Percentiles rank a stretch among this genome's conserved stretches.
These are phyloP conservation scores for Populus hybrid DNA, from an alignment of 441 rosid species.

Conservation along the genomic window DNA sequence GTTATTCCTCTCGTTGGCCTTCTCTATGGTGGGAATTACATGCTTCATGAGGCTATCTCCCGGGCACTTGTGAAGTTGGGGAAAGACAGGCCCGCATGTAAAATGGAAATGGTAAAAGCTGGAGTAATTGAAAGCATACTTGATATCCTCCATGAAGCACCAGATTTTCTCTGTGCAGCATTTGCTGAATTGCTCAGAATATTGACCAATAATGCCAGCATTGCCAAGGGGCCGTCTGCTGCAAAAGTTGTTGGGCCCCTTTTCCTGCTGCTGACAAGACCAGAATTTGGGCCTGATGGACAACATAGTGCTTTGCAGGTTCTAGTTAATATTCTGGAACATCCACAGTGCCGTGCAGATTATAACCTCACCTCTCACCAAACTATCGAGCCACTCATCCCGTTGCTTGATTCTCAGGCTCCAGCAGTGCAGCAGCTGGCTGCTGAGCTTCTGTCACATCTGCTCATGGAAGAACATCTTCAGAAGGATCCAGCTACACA, in stretches of 20 bases:
- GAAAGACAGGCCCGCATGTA: conserved; percentile 97
- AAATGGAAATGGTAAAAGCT: conserved; percentile 98
- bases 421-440: conserved; percentile 98
- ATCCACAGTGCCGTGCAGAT: conserved; percentile 96
- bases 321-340: conserved; percentile 95
- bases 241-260: conserved; percentile 98
- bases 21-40: conserved; percentile 81
- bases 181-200: conserved; percentile 95
- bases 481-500: conserved; percentile 87
- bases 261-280: conserved; percentile 67
- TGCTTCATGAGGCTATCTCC: conserved; percentile 97
- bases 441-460: conserved; percentile 97
- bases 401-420: conserved; percentile 88
- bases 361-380: conserved; percentile 76
- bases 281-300: conserved; percentile 93
- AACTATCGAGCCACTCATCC: conserved; percentile 92
- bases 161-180: conserved; percentile 93
- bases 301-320: conserved; percentile 97
- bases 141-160: conserved; percentile 94
- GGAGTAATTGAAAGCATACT: conserved; percentile 94
- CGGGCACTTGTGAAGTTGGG: conserved; percentile 98
- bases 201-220: conserved; percentile 94
- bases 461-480: conserved; percentile 83
- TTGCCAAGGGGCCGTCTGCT: conserved; percentile 95
- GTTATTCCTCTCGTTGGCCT: conserved; percentile 99